phyloP scores from a whole-genome alignment of 176 grass and related monocot species.

The Bromus sterilis region DNA sequence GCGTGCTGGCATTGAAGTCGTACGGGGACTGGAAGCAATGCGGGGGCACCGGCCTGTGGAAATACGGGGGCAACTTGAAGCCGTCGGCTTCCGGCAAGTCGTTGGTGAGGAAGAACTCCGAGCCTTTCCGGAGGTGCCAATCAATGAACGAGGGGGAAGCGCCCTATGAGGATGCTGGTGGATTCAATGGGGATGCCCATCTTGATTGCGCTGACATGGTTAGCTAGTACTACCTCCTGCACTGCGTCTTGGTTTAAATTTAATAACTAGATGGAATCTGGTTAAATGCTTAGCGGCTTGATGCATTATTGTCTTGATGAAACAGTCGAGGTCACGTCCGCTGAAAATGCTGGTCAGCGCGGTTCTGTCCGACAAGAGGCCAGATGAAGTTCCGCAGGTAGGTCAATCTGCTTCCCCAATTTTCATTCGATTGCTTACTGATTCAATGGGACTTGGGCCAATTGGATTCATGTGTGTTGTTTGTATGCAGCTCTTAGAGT shows the following conservation, averaged over 20 bases:
- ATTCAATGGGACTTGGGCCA: not conserved
- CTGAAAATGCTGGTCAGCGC: slow-evolving; percentile 85
- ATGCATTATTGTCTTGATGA: slow-evolving; percentile 7
- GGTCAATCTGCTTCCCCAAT: slow-evolving; percentile 12
- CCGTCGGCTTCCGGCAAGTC: slow-evolving; percentile 55
- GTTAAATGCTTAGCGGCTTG: not conserved
- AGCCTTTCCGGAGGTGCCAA: slow-evolving; percentile 65
- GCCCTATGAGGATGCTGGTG: slow-evolving; percentile 40
- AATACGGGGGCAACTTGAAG: slow-evolving; percentile 80
- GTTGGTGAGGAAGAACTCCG: slow-evolving; percentile 74
- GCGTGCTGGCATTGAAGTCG: slow-evolving; percentile 83
- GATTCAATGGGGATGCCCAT: slow-evolving; percentile 40
- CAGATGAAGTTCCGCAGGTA: slow-evolving; percentile 97
- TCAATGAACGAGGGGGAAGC: slow-evolving; percentile 66
- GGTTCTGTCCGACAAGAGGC: slow-evolving; percentile 80
- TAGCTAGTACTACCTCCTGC: too few relatives aligned
- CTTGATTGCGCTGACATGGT: slow-evolving; percentile 67
- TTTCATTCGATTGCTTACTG: not conserved
- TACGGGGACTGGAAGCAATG: slow-evolving; percentile 95
- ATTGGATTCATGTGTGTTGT: not conserved
- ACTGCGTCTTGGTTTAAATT: too few relatives aligned
- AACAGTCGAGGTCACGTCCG: slow-evolving; percentile 63
- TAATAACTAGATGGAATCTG: not conserved
- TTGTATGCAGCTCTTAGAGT: slow-evolving; percentile 78
- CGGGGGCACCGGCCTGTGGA: slow-evolving; percentile 80